Evolutionary conservation across 768 basidiomycete species (phyloP).

Genomic region (Tylopilus plumbeoviolaceoides): DNA sequence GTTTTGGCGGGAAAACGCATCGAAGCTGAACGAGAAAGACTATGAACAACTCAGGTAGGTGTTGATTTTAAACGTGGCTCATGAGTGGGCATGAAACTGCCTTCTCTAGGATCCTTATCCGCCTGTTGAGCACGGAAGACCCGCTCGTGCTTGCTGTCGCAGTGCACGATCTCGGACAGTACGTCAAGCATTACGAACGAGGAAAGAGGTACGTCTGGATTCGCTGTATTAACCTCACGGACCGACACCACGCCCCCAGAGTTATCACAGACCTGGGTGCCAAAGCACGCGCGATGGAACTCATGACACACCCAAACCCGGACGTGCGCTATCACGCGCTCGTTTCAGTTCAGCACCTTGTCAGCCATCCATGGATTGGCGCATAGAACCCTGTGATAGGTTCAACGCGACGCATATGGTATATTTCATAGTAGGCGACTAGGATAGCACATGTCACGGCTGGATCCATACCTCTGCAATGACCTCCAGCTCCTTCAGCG

Average conservation of each 20-base stretch:
- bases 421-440: no score
- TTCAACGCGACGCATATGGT: no score
- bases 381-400: constrained; percentile 15
- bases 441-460: no score
- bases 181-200: constrained; percentile 85
- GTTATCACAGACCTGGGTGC: constrained; percentile 80
- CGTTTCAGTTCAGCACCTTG: constrained; percentile 84
- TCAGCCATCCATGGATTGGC: constrained; percentile 82
- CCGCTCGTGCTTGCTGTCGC: constrained; percentile 85
- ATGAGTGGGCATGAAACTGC: background rate
- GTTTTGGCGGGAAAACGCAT: constrained; percentile 97
- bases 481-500: no score
- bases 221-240: background rate
- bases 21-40: constrained; percentile 80
- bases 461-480: no score
- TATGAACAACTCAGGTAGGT: constrained; percentile 78
- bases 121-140: constrained; percentile 64
- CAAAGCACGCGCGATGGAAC: constrained; percentile 84
- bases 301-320: constrained; percentile 85
- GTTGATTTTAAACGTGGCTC: background rate
- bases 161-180: constrained; percentile 90
- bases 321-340: constrained; percentile 93
- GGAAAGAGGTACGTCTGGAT: constrained; percentile 75
- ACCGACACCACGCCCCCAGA: constrained; percentile 35
- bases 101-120: constrained; percentile 62